Evolutionary conservation across 768 basidiomycete species (phyloP), one percentile per base, ranked within the genome.

Genomic region (Russula earlei): DNA sequence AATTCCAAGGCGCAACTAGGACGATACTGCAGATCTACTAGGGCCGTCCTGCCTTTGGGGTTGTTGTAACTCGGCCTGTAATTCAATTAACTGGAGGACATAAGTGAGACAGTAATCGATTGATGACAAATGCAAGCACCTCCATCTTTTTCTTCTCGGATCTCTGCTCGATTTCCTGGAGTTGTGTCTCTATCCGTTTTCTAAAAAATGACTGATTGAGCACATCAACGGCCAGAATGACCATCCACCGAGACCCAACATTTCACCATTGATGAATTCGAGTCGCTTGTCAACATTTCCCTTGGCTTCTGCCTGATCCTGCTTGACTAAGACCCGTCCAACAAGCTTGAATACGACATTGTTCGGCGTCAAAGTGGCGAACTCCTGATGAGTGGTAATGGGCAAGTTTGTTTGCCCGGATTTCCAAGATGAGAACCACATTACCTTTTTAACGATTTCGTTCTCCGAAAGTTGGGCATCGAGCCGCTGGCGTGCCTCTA

Each of bases 401-500:
- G 24, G 22, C 46, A 54, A 54, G 22, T n/a, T 27, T n/a, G 40
- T 38, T 38, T 8, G 25, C n/a, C 15, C 17, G 31, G 10, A n/a
- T 36, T 27, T 3, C 29, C n/a, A n/a, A 34, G 20, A 31, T 29
- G 20, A 37, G n/a, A 25, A 44, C 15, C 41, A 10, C 15, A 38
- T 19, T 37, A 86, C 94, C 80, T 94, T 90, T 68, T 91, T 83
- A 43, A 97, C 95, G 46, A 83, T 74, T 69, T 96, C 90, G 70
- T 93, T 96, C 72, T 97, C 95, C 6, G 85, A 84, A 42, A 86
- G 71, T 67, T 96, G 93, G 0, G 91, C 83, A 59, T 95, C 95
- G n/a, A 97, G 77, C 52, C 81, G 78, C 63, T 95, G 91, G 42
- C 87, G 77, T 14, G 82, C 84, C 62, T 92, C 90, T 36, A 98